phyloP scores from a whole-genome alignment of 768 basidiomycete genomes.

The Fistulinella prunicolor region DNA sequence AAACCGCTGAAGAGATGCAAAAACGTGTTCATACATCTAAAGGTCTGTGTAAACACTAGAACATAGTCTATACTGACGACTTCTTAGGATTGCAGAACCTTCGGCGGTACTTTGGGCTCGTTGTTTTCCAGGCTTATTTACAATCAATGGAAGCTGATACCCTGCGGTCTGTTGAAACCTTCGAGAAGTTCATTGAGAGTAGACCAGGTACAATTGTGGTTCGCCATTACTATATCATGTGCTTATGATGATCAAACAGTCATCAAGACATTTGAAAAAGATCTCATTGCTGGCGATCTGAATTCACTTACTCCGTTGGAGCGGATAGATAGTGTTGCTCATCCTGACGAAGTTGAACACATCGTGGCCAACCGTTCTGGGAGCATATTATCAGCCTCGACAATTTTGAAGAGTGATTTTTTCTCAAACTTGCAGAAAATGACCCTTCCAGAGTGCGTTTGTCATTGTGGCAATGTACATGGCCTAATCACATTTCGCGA shows the following conservation, averaged over 20 bases:
- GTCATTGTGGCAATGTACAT: background rate
- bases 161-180: constrained; percentile 65
- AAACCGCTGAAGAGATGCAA: constrained; percentile 68
- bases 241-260: constrained; percentile 44
- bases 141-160: constrained; percentile 81
- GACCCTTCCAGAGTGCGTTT: constrained; percentile 83
- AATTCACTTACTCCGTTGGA: constrained; percentile 81
- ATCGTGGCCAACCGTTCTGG: constrained; percentile 85
- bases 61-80: constrained; percentile 5
- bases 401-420: constrained; percentile 94
- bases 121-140: constrained; percentile 88
- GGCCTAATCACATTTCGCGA: constrained; percentile 3
- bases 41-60: constrained; percentile 43
- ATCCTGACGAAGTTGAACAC: constrained; percentile 88
- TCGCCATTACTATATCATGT: background rate
- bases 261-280: constrained; percentile 93
- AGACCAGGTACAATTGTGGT: constrained; percentile 61
- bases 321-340: constrained; percentile 68
- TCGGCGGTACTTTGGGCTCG: constrained; percentile 79
- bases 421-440: constrained; percentile 95
- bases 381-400: constrained; percentile 82
- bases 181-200: constrained; percentile 79
- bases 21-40: constrained; percentile 65
- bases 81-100: constrained; percentile 71
- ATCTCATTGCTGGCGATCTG: constrained; percentile 74